Evolutionary conservation across 139 green algal species (phyloP), one percentile per base, ranked within the genome.

Genomic region (Klebsormidium nitens): DNA sequence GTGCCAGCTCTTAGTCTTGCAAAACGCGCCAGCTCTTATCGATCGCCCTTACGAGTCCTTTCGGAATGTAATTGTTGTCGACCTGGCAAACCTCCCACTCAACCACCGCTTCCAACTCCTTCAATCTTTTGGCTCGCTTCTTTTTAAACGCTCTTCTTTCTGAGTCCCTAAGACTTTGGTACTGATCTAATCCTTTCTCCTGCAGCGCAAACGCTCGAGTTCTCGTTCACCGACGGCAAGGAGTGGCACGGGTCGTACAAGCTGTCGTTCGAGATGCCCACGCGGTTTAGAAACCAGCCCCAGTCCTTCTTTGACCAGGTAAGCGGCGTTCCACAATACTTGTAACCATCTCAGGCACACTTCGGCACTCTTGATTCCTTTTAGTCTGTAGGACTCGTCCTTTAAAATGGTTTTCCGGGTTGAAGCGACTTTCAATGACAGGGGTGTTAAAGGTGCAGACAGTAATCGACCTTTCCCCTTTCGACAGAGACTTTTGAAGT

Each of bases 221-320:
- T 82, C 64, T 82, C 75, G 11, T 83, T 82, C 55, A 82, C 75
- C 26, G 73, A 82, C 36, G 75, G 75, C 42, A 28, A 83, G 17
- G 3, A 65, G 28, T 82, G 75, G 75, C 75, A 83, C 29, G 75
- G 69, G 0, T 50, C 75, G 3, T 82, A 80, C 14, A 37, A 36
- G 0, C 17, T 80, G 5, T 56, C 70, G 37, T 63, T 81, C 58
- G 59, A 71, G 38, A 59, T 81, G 0, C 74, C 75, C 0, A 14
- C 44, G 0, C 36, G 71, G 38, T 76, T 34, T 26, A 37, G 36
- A 11, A 69, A 69, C 23, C 28, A 83, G 59, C 72, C 72, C 37
- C 42, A 34, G 29, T 56, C 42, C 26, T 82, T 81, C 60, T 81
- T 81, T n/a, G 78, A 81, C n/a, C 39, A 81, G 71, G 71, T 74